Conservation (phyloP, 495 filamentous ascomycete genomes). For the Penicillium canariense region DNA sequence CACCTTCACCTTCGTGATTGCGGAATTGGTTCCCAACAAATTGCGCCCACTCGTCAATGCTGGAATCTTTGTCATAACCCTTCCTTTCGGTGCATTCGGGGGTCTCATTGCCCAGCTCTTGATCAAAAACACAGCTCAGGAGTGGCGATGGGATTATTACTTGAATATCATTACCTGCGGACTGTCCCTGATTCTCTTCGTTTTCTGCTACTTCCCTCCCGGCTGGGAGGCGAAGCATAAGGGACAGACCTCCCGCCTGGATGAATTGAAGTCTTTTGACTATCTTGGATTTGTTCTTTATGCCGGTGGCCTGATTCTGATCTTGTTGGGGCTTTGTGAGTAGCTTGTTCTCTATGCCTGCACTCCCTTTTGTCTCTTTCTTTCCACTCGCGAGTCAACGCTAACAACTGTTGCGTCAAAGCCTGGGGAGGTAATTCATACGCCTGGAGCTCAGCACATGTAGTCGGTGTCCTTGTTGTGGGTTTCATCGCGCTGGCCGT, state of each 20-base stretch:
- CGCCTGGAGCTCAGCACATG: conserved; percentile 48
- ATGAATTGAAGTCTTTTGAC: conserved; percentile 41
- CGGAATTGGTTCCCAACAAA: conserved; percentile 47
- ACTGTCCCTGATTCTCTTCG: conserved; percentile 34
- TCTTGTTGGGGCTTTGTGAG: conserved; percentile 47
- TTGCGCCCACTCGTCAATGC: conserved; percentile 35
- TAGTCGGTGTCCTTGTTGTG: conserved; percentile 44
- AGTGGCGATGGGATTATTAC: conserved; percentile 49
- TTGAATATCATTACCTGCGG: conserved; percentile 40
- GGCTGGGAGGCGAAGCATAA: conserved; percentile 31
- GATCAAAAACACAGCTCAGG: conserved; percentile 30
- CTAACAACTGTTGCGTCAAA: neutral
- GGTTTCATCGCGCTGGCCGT: conserved; percentile 39
- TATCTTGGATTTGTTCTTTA: conserved; percentile 43
- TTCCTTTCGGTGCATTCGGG: conserved; percentile 42
- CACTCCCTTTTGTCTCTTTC: neutral
- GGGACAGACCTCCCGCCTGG: conserved; percentile 23
- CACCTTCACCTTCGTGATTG: conserved; percentile 34
- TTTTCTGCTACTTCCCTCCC: conserved; percentile 38
- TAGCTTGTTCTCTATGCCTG: no score
- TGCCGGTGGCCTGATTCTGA: conserved; percentile 40
- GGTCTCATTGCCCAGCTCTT: conserved; percentile 40
- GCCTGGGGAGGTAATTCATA: conserved; percentile 49
- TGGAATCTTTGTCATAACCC: conserved; percentile 35
- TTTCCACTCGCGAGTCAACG: neutral